Evolutionary conservation across 352 stramenopile genomes (phyloP), one percentile per base, ranked within the genome.

Genomic region (Globisporangium paroecandrum): DNA sequence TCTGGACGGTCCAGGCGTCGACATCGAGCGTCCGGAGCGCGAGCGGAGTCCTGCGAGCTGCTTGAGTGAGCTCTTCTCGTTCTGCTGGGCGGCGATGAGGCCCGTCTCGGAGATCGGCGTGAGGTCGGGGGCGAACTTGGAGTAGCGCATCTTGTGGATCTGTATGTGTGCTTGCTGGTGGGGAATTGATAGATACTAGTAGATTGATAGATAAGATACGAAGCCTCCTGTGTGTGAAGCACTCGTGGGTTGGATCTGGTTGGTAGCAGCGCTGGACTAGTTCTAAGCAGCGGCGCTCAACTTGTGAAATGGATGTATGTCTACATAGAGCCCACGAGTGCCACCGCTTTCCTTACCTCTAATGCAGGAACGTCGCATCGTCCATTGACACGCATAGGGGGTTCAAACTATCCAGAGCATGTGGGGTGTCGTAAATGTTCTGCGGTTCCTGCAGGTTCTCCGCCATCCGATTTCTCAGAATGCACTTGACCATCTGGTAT

Each of bases 41-140:
- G 66, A 59, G 13, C 56, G 64, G 13, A 69, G 56, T 20, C 13
- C 56, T 9, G 59, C 64, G 64, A 71, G 66, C 34, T 68, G 66
- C 60, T 66, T 59, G 49, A 58, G 27, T 24, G 41, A 36, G 4
- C 47, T 46, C 41, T 68, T 53, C 47, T 61, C 59, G 53, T 27
- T 58, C 18, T 46, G 20, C 22, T 74, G 59, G 36, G 56, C 53
- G 51, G 69, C 77, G n/a, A 87, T 85, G 24, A 77, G 82, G 29
- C 70, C 71, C 4, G 77, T 86, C 69, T 90, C 79, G 41, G 81
- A 85, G 64, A 90, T 90, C 25, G 79, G 79, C 53, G 72, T 77
- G 53, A 89, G 79, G 38, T 82, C 71, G 1, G 81, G 79, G 3
- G 77, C 61, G 62, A 85, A 89, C 57, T 87, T 89, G 72, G 69